A percentile compares a stretch with the other conserved stretches of the same genome.
phyloP scores from a whole-genome alignment of 345 rosid species.

The Eucalyptus fibrosa region DNA sequence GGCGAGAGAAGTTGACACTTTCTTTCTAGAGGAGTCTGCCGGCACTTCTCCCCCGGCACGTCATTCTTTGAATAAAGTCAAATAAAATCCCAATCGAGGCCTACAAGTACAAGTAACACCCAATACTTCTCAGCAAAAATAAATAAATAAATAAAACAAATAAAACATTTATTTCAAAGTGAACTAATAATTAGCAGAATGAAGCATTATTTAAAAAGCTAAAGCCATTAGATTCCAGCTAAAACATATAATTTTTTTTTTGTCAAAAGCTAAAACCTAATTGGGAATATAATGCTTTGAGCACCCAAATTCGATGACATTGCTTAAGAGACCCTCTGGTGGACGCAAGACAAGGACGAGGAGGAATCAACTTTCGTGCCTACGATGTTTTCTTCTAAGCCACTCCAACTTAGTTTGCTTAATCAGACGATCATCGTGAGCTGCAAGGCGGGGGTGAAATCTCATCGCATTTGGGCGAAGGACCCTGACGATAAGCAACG shows the following conservation, averaged over 20 bases:
- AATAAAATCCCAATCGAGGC: neutral
- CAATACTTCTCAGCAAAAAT: neutral
- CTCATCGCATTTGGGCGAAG: neutral
- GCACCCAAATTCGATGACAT: neutral
- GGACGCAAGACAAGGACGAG: neutral
- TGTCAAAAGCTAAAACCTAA: neutral
- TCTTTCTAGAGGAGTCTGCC: neutral
- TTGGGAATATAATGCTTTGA: neutral
- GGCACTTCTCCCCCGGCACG: neutral
- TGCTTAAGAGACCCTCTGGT: neutral
- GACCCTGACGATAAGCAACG: neutral
- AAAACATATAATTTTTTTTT: too few species aligned
- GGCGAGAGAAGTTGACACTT: neutral
- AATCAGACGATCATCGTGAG: neutral
- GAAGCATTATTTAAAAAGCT: neutral
- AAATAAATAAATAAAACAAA: neutral
- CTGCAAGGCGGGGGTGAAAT: neutral
- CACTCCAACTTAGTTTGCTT: neutral
- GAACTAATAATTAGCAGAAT: neutral
- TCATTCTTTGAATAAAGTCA: neutral
- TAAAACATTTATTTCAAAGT: neutral
- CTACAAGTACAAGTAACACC: neutral
- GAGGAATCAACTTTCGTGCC: neutral
- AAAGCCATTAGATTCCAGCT: neutral
- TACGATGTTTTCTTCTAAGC: neutral